A percentile compares a stretch with the other conserved stretches of the same genome.
phyloP scores from a whole-genome alignment of 768 basidiomycete species.

The Psilocybe cyanescens region DNA sequence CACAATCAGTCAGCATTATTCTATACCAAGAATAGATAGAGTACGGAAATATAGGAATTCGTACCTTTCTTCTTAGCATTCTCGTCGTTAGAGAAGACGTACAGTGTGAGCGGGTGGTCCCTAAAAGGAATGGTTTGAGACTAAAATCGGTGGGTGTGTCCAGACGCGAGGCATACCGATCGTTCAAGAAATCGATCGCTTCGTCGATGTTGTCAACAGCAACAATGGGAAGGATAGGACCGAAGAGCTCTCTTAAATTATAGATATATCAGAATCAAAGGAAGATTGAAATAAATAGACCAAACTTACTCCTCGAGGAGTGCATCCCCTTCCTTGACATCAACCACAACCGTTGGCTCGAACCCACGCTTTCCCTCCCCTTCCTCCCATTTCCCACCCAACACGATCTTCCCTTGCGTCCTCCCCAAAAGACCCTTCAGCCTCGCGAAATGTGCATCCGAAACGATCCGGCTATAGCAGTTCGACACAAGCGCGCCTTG shows the following conservation, averaged over 20 bases:
- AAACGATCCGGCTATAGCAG: constrained; percentile 56
- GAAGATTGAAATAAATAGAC: neutral
- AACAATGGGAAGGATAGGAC: constrained; percentile 69
- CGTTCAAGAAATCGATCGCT: constrained; percentile 58
- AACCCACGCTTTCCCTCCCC: constrained; percentile 43
- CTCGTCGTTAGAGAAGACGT: constrained; percentile 60
- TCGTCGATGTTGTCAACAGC: constrained; percentile 57
- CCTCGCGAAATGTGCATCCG: constrained; percentile 55
- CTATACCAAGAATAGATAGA: neutral
- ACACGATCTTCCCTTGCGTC: constrained; percentile 59
- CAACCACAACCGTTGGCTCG: constrained; percentile 62
- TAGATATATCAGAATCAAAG: neutral
- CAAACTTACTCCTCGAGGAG: constrained; percentile 59
- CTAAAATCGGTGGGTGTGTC: neutral
- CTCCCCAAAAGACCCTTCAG: constrained; percentile 51
- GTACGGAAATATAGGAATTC: constrained; percentile 13
- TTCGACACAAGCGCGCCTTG: constrained; percentile 48
- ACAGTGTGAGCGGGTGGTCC: constrained; percentile 63
- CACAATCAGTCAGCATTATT: neutral
- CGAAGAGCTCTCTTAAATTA: constrained; percentile 66
- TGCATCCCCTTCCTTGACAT: constrained; percentile 56
- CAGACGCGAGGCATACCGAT: constrained; percentile 38
- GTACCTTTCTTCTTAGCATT: constrained; percentile 41
- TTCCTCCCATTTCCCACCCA: constrained; percentile 40
- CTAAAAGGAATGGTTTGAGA: constrained; percentile 28